Evolutionary conservation across 2,329 filamentous ascomycete species (phyloP), one percentile per base, ranked within the genome.

Genomic region (Chrysoporthe puriensis): DNA sequence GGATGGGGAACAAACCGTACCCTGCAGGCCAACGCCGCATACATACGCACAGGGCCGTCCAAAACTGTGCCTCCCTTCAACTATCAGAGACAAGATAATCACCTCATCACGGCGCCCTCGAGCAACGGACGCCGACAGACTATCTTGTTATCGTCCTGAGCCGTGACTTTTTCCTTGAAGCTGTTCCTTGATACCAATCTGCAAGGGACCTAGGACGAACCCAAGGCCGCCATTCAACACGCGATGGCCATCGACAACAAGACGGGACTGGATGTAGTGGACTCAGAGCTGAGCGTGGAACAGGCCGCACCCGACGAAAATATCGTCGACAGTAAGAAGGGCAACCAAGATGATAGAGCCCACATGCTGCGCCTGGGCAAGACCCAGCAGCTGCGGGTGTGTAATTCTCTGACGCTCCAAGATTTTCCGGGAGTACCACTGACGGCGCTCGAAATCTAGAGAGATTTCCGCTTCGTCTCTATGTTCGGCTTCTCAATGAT

Each of bases 301-400:
- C 48, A 63, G 52, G 54, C 46, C 18, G 56, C 64, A 13, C 40
- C n/a, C 32, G 14, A 46, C 43, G 61, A 48, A 36, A 46, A 42
- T n/a, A 21, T 54, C 62, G 11, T 64, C 14, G 61, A 67, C 56
- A 50, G 63, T 9, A 63, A 64, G 42, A 62, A 43, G 7, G 64
- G 64, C 42, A 58, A 58, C 5, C 56, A 58, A 2, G 66, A 73
- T 40, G 82, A 84, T 72, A 76, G 79, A 40, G 73, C 73, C 40
- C 79, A 85, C 66, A 82, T 85, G 80, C 76, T 76, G 43, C 80
- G 83, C 14, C 77, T 85, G 78, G 83, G 83, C 48, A 85, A 84
- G 74, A 76, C 77, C 34, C 83, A 84, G 65, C 81, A 85, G 58
- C 76, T 85, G 69, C 79, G 81, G 70, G 81, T 73, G 76, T 61